Conservation (phyloP, 129 eudicot genomes). For the Apium graveolens region DNA sequence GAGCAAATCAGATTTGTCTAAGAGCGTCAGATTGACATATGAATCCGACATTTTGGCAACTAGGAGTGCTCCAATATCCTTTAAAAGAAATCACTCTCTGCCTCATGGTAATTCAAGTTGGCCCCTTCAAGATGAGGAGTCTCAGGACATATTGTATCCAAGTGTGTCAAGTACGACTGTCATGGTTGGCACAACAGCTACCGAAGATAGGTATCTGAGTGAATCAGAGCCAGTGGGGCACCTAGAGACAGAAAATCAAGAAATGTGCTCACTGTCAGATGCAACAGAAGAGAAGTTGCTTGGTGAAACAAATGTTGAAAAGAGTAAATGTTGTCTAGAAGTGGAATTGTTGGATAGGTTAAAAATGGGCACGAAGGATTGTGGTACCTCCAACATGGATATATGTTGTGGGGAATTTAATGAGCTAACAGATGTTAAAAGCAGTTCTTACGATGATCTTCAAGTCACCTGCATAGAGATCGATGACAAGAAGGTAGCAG, state of each 20-base stretch:
- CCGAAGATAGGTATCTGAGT: conserved; percentile 7
- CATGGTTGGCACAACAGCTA: background rate
- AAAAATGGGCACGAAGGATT: background rate
- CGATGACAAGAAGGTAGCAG: background rate
- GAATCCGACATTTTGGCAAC: conserved; percentile 29
- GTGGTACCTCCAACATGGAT: background rate
- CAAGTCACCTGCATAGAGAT: conserved; percentile 11
- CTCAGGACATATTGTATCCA: conserved; percentile 9
- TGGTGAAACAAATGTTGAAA: conserved; percentile 13
- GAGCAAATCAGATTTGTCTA: conserved; percentile 32
- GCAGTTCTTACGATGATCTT: conserved; percentile 10
- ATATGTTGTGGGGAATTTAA: conserved; percentile 5
- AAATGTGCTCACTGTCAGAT: conserved; percentile 4
- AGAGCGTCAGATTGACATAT: conserved; percentile 50
- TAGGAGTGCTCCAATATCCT: conserved; percentile 18
- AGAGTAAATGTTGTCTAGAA: conserved; percentile 13
- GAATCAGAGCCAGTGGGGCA: conserved; percentile 14
- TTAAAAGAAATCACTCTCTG: conserved; percentile 34
- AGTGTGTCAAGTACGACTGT: background rate
- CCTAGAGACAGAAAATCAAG: background rate
- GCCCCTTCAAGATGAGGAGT: conserved; percentile 22
- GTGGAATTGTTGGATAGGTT: conserved; percentile 14
- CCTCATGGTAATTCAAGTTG: conserved; percentile 22
- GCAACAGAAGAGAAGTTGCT: conserved; percentile 18
- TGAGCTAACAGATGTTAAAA: conserved; percentile 5